Conservation (phyloP, 495 filamentous ascomycete species). For the Penicillium diatomitis region DNA sequence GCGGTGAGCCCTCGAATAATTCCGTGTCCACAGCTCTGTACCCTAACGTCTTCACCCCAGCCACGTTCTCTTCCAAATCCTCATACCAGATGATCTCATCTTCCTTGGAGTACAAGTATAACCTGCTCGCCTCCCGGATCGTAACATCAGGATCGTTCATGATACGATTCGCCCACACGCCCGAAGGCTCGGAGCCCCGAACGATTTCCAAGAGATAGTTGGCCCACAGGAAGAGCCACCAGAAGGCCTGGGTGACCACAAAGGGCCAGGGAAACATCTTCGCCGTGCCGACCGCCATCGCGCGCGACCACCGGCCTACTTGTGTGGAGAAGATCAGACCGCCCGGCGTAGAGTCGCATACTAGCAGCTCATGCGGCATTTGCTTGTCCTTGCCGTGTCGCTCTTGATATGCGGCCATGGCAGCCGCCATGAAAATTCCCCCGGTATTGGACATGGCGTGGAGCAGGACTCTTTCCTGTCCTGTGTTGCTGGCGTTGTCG, state of each 20-base stretch:
- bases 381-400: slow-evolving; percentile 23
- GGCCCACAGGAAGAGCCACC: slow-evolving; percentile 23
- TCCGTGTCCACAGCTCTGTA: slow-evolving; percentile 29
- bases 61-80: slow-evolving; percentile 44
- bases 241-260: slow-evolving; percentile 34
- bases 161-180: slow-evolving; percentile 13
- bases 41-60: slow-evolving; percentile 28
- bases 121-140: slow-evolving; percentile 10
- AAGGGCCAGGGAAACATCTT: slow-evolving; percentile 42
- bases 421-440: slow-evolving; percentile 39
- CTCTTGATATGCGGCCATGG: slow-evolving; percentile 35
- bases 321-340: slow-evolving; percentile 38
- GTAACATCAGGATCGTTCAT: slow-evolving; percentile 16
- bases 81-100: slow-evolving; percentile 47
- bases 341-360: slow-evolving; percentile 45
- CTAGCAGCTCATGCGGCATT: slow-evolving; percentile 37
- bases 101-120: slow-evolving; percentile 45
- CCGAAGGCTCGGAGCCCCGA: slow-evolving; percentile 11
- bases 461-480: slow-evolving; percentile 27
- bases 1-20: slow-evolving; percentile 43
- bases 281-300: slow-evolving; percentile 42
- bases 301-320: slow-evolving; percentile 39
- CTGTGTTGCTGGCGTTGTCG: slow-evolving; percentile 1
- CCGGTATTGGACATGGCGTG: slow-evolving; percentile 47
- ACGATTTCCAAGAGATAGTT: slow-evolving; percentile 8